Base-by-base conservation (phyloP, 805 yeast species). In the Grigorovia humatica region DNA sequence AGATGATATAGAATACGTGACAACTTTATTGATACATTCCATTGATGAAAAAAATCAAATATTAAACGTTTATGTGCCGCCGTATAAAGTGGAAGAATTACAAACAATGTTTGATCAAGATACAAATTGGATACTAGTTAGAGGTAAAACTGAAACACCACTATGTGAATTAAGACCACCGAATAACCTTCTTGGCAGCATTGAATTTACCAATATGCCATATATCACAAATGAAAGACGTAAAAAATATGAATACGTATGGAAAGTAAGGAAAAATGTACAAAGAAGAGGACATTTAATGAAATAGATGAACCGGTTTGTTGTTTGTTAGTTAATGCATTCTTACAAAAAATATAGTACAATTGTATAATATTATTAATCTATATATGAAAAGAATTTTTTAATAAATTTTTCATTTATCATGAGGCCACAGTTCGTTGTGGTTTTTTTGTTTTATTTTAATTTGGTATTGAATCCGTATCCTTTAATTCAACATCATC, bases 71-170 rank as follows among this genome's bases (percentile, higher is more conserved):
- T 81, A 85, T 57, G 68, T 84, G 0, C 88, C 88, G 0, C 48
- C 50, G 8, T 49, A 42, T 15, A 45, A 52, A 13, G 44, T 41
- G 0, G 48, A 57, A 1, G 55, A 59, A 9, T 18, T 47, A 2
- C 9, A 29, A 23, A 9, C 23, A 4, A 38, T 58, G 68, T 15
- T 61, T 61, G 30, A 32, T 12, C 29, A 32, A 7, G 13, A 32
- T 13, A 18, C 41, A 11, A 4, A 64, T 59, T 57, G 80, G 50
- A 54, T 85, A 0, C 51, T 86, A 1, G 72, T 78, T 1, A 75
- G 84, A 55, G 89, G 88, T 1, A 76, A 79, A 45, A 79, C 85
- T 0, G 87, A 82, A 48, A 66, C 83, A 1, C 93, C 96, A 0
- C 62, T 75, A 0, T 71, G 76, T 60, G 88, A 81, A 54, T 50